Base-by-base conservation (phyloP, 495 filamentous ascomycete genomes). In the Penicillium bialowiezense region DNA sequence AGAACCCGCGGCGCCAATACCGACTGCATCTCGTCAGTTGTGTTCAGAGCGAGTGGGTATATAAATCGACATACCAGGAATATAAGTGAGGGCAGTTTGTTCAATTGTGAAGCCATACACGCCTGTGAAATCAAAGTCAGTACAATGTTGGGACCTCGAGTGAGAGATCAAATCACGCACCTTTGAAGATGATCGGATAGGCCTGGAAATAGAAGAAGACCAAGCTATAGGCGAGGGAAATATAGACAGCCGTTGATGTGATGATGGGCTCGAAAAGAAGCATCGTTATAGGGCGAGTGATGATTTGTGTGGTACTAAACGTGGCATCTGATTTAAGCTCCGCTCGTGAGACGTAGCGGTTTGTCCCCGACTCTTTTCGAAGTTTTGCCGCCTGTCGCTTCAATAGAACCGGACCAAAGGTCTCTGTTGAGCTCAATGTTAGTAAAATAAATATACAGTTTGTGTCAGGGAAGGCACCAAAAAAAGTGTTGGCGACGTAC, bases 131-230 rank as follows among this genome's bases (percentile, higher is more conserved):
- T 32, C 18, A 46, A 34, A 23, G 14, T 51, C 32, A 19, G 10
- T 40, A 18, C 10, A 13, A 28, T 1, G 17, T 20, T 8, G 7
- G 17, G 0, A 13, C 37, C n/a, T 12, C 7, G 23, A 1, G 13
- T 17, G 13, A 5, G 17, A n/a, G 10, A 32, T 18, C 5, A 24
- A 7, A 3, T 14, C 2, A 42, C 49, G 34, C 57, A 65, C 67
- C 58, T 50, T 77, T 58, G 60, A 83, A 87, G 43, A 87, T 85
- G 12, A 87, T 72, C 0, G 84, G 84, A 56, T 78, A 87, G 4
- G 80, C 77, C 44, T 86, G 78, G 52, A 90, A 87, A 50, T 77
- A 86, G 56, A 90, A 70, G 41, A 66, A 90, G 52, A 91, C 89
- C 32, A 91, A 83, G n/a, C 79, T 80, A 60, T 90, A 90, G 12